Conservation (phyloP, 371 early-diverging fungal species). For the Choanephora cucurbitarum region DNA sequence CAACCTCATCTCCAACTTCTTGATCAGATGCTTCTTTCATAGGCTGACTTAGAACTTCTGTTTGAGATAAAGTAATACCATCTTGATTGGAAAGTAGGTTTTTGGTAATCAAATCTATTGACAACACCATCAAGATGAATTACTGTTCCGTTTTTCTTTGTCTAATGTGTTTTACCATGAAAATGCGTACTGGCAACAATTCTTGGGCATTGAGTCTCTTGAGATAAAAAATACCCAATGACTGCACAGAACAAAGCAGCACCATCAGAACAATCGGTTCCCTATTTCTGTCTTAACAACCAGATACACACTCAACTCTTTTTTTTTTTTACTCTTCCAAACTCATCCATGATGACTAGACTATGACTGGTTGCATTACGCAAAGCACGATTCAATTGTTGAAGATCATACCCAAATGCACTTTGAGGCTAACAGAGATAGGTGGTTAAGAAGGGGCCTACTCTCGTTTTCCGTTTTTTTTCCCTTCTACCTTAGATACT, state of each 20-base stretch:
- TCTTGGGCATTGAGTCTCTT: slow-evolving; percentile 40
- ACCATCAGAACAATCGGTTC: slow-evolving; percentile 55
- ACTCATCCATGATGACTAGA: slow-evolving; percentile 70
- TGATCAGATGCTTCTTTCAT: not conserved
- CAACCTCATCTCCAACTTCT: slow-evolving; percentile 33
- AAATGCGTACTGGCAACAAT: slow-evolving; percentile 68
- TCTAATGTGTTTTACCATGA: too few species aligned
- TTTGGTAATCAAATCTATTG: slow-evolving; percentile 6
- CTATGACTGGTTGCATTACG: slow-evolving; percentile 51
- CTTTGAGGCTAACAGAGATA: slow-evolving; percentile 57
- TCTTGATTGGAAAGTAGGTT: slow-evolving; percentile 9
- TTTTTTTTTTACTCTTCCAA: slow-evolving; percentile 40
- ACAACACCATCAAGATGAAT: too few species aligned
- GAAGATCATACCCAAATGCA: slow-evolving; percentile 70
- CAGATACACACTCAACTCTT: too few species aligned
- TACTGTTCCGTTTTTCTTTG: too few species aligned
- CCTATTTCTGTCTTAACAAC: too few species aligned
- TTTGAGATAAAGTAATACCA: slow-evolving; percentile 27
- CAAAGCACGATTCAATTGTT: slow-evolving; percentile 64
- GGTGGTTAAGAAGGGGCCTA: not conserved
- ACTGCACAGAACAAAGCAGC: slow-evolving; percentile 62
- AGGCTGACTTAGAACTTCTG: slow-evolving; percentile 27
- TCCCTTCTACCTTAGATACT: slow-evolving; percentile 39
- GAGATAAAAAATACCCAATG: slow-evolving; percentile 52
- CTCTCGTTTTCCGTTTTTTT: slow-evolving; percentile 33